A percentile compares a stretch with the other conserved stretches of the same genome.
Evolutionary conservation across 331 rosid species (phyloP).

Genomic region (Rhamnella rubrinervis): DNA sequence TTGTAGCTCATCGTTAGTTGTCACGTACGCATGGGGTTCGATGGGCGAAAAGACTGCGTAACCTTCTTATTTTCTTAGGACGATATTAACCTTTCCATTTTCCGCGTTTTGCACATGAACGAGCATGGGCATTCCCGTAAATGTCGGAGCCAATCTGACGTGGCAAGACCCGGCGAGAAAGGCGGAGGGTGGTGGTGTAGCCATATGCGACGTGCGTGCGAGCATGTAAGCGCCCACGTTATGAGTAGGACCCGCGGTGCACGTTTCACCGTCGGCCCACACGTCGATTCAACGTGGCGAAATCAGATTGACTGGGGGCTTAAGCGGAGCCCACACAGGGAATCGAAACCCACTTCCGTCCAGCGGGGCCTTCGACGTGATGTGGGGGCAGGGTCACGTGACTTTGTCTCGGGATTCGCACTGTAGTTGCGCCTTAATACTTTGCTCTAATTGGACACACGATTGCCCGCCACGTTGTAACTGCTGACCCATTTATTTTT

Average conservation of each 20-base stretch:
- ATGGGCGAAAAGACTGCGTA: slow-evolving; percentile 23
- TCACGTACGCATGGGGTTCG: slow-evolving; percentile 6
- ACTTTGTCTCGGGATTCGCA: slow-evolving; percentile 25
- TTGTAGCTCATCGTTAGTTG: slow-evolving; percentile 2
- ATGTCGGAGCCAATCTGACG: background rate
- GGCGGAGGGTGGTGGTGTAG: slow-evolving; percentile 9
- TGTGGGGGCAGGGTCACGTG: slow-evolving; percentile 54
- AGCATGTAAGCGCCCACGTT: slow-evolving; percentile 35
- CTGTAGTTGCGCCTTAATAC: slow-evolving; percentile 12
- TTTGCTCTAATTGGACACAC: slow-evolving; percentile 14
- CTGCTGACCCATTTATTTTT: slow-evolving; percentile 11
- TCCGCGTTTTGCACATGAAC: rapidly evolving
- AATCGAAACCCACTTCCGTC: slow-evolving; percentile 24
- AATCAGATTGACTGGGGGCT: slow-evolving; percentile 10
- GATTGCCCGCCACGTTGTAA: slow-evolving; percentile 22
- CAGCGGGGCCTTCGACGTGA: slow-evolving; percentile 41
- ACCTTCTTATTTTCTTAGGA: background rate
- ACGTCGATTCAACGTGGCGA: slow-evolving; percentile 42
- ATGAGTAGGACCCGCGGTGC: slow-evolving; percentile 35
- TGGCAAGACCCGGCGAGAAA: slow-evolving; percentile 35
- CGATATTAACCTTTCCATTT: background rate
- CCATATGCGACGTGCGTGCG: slow-evolving; percentile 34
- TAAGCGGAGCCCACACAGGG: slow-evolving; percentile 48
- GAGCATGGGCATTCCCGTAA: background rate
- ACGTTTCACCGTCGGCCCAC: slow-evolving; percentile 52